Conservation (phyloP, 345 rosid genomes). For the Hirschfeldia incana region DNA sequence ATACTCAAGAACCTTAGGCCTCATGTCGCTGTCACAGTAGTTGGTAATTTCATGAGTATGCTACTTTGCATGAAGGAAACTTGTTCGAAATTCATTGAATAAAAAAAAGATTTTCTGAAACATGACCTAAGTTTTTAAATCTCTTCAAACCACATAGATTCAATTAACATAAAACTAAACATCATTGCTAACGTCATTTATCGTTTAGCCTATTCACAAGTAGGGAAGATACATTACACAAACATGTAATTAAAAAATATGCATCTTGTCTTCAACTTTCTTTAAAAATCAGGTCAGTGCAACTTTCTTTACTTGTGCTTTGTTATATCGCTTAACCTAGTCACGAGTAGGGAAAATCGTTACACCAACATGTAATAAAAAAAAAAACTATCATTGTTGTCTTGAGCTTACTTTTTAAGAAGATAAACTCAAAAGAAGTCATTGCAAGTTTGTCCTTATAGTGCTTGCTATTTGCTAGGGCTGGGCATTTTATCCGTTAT, state of each 20-base stretch:
- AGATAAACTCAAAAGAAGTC: neutral
- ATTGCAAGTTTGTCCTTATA: neutral
- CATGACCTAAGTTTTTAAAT: neutral
- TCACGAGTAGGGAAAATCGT: neutral
- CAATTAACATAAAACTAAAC: neutral
- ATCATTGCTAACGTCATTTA: neutral
- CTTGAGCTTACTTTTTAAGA: neutral
- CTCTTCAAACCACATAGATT: neutral
- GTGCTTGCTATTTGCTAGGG: no score
- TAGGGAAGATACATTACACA: no score
- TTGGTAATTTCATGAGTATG: neutral
- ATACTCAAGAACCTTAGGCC: neutral
- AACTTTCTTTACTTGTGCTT: neutral
- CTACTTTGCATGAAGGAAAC: neutral
- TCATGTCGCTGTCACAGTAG: neutral
- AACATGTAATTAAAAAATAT: no score
- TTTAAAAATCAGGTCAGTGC: no score
- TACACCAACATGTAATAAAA: neutral
- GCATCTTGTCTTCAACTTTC: no score
- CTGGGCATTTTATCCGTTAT: no score
- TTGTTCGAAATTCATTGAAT: neutral
- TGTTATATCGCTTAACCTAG: neutral
- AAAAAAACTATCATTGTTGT: neutral
- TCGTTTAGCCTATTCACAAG: no score
- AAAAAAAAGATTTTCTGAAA: neutral